phyloP scores from a whole-genome alignment of 305 asterid genomes.

The Fraxinus sp. region DNA sequence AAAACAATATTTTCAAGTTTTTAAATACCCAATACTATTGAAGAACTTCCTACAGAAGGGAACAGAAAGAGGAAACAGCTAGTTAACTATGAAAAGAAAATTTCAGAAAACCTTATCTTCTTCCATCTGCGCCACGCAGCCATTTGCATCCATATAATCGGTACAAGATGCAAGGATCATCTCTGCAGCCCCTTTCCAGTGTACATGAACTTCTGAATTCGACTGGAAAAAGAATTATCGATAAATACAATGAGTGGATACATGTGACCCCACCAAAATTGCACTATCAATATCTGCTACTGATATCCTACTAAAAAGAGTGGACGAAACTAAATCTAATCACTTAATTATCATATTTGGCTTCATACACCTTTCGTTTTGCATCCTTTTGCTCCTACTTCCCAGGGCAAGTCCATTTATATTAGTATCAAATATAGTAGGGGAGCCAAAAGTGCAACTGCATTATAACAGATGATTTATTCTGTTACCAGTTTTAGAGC shows the following conservation, averaged over 20 bases:
- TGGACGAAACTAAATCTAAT: neutral
- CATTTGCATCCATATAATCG: slow-evolving; percentile 67
- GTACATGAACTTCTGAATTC: slow-evolving; percentile 64
- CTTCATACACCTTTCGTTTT: neutral
- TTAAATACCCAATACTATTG: neutral
- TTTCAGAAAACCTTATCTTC: slow-evolving; percentile 57
- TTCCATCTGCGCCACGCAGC: slow-evolving; percentile 48
- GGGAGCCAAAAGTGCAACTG: neutral
- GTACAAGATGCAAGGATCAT: slow-evolving; percentile 76
- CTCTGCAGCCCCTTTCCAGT: slow-evolving; percentile 99
- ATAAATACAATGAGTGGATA: slow-evolving; percentile 2
- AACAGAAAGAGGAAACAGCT: slow-evolving; percentile 10
- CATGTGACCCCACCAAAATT: neutral
- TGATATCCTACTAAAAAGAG: neutral
- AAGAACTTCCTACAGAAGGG: neutral
- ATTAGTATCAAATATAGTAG: neutral
- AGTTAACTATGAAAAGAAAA: neutral
- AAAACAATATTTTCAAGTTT: neutral
- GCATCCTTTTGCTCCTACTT: neutral
- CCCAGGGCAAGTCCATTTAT: neutral
- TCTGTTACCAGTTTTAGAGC: slow-evolving; percentile 66
- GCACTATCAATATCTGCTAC: slow-evolving; percentile 5
- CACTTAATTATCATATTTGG: neutral
- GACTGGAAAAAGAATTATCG: slow-evolving; percentile 40
- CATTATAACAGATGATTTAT: slow-evolving; percentile 11